Conservation (phyloP, 1,284 basidiomycete species). For the Exobasidium rhododendri region DNA sequence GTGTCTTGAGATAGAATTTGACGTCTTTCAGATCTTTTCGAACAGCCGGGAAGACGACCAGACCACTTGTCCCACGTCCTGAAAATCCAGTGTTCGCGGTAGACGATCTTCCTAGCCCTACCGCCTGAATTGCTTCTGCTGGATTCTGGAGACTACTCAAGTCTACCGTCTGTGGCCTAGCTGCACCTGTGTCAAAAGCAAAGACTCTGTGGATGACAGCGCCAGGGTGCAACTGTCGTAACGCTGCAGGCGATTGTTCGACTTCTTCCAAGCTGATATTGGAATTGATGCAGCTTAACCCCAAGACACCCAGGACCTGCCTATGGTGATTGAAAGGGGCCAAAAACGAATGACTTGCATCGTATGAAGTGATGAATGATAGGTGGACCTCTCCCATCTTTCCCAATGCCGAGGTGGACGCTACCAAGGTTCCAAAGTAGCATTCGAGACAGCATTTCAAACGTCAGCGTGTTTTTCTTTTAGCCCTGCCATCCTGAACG, state of each 20-base stretch:
- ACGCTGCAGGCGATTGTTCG: constrained; percentile 28
- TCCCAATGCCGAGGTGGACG: constrained; percentile 24
- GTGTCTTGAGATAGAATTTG: constrained; percentile 48
- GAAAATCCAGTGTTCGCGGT: constrained; percentile 28
- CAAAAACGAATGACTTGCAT: constrained; percentile 46
- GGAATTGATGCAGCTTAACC: constrained; percentile 29
- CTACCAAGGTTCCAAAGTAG: not conserved
- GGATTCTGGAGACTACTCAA: constrained; percentile 32
- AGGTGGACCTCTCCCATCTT: constrained; percentile 49
- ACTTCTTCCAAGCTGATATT: constrained; percentile 24
- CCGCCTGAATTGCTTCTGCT: constrained; percentile 21
- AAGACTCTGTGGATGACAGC: constrained; percentile 49
- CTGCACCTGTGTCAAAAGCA: constrained; percentile 44
- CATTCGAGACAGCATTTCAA: not conserved
- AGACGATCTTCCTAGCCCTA: constrained; percentile 4
- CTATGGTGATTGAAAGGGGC: constrained; percentile 49
- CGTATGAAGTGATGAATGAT: constrained; percentile 48
- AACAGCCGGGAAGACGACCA: constrained; percentile 50
- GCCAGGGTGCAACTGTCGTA: constrained; percentile 41
- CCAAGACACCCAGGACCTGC: constrained; percentile 49
- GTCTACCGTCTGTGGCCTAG: constrained; percentile 31
- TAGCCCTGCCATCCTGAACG: not conserved
- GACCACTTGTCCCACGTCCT: constrained; percentile 32
- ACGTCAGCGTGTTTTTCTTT: not conserved
- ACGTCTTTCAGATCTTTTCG: constrained; percentile 50